Evolutionary conservation across 2,329 filamentous ascomycete genomes (phyloP).

Genomic region (Colletotrichum viniferum): DNA sequence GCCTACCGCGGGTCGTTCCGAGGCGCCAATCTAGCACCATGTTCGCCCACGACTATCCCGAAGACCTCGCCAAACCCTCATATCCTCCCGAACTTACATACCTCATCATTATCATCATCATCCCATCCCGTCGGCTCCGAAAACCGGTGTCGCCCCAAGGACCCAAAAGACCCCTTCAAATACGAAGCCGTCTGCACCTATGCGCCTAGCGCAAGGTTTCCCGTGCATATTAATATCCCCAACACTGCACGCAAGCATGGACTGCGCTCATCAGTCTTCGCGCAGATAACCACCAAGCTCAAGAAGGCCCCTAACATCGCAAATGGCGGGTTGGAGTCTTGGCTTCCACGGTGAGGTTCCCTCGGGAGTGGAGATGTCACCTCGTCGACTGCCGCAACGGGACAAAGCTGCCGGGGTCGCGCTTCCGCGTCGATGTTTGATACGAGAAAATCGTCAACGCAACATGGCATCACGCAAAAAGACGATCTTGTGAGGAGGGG

Average conservation of each 20-base stretch:
- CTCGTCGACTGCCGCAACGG: slow-evolving; percentile 3
- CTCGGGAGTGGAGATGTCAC: slow-evolving; percentile 3
- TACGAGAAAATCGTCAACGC: slow-evolving; percentile 12
- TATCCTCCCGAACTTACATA: not conserved
- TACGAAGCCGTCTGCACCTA: not conserved
- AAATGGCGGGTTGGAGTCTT: not conserved
- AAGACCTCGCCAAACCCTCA: not conserved
- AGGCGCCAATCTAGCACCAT: not conserved
- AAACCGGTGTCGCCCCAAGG: not conserved
- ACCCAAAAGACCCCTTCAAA: not conserved
- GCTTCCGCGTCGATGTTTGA: not conserved
- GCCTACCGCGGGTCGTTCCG: not conserved
- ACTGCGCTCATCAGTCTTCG: not conserved
- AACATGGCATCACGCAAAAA: not conserved
- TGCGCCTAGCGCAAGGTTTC: not conserved
- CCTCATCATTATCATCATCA: not conserved
- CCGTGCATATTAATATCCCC: not conserved
- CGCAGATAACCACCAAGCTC: not conserved
- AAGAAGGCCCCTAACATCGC: not conserved
- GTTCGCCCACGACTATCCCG: not conserved
- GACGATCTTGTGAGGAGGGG: not conserved
- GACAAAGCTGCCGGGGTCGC: not conserved
- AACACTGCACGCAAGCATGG: not conserved
- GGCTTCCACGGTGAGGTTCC: slow-evolving; percentile 3
- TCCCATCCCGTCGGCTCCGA: not conserved